Evolutionary conservation across 2,329 filamentous ascomycete genomes (phyloP).

Genomic region (Fusarium clavum): DNA sequence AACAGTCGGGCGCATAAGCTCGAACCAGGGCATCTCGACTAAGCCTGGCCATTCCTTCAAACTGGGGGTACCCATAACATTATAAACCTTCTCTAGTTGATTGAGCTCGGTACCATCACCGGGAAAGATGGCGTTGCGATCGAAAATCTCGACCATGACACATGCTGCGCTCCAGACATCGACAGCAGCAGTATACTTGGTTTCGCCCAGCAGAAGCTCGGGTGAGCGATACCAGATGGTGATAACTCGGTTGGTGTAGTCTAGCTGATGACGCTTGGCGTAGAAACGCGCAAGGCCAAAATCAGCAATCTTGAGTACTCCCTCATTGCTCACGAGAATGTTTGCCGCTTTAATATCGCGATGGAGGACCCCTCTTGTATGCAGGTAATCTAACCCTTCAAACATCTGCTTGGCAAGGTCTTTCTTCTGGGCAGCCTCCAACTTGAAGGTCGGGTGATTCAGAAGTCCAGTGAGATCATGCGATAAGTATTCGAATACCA

Average conservation of each 20-base stretch:
- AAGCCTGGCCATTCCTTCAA: constrained; percentile 87
- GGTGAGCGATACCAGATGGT: constrained; percentile 90
- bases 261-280: constrained; percentile 87
- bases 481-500: constrained; percentile 98
- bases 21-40: constrained; percentile 97
- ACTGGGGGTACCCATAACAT: constrained; percentile 88
- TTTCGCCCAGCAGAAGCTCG: constrained; percentile 90
- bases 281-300: constrained; percentile 98
- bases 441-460: constrained; percentile 91
- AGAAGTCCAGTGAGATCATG: constrained; percentile 95
- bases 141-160: constrained; percentile 97
- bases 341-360: constrained; percentile 99
- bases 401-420: constrained; percentile 93
- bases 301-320: constrained; percentile 91
- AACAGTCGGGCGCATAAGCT: constrained; percentile 83
- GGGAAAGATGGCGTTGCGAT: constrained; percentile 90
- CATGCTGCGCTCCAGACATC: constrained; percentile 98
- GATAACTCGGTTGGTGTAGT: constrained; percentile 98
- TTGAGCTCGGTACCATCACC: constrained; percentile 96
- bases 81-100: constrained; percentile 97
- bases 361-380: constrained; percentile 92
- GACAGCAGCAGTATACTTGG: constrained; percentile 87
- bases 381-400: constrained; percentile 91
- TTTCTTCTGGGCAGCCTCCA: constrained; percentile 89
- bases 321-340: constrained; percentile 90